Evolutionary conservation across 345 rosid genomes (phyloP).

Genomic region (Hevea brasiliensis): DNA sequence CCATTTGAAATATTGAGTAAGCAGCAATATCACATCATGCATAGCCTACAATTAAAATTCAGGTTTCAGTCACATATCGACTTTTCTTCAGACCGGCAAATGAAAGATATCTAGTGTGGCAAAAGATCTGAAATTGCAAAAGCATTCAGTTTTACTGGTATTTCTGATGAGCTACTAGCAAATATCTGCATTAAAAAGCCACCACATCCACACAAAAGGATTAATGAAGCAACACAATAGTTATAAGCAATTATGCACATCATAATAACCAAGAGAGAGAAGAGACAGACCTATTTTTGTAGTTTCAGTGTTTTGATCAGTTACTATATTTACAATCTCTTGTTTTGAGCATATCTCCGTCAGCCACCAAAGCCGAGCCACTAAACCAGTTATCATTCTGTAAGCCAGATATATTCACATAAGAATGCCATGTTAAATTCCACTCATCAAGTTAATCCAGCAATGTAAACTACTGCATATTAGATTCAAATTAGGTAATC

Average conservation of each 20-base stretch:
- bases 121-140: not conserved
- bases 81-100: not conserved
- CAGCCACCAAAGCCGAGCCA: constrained; percentile 79
- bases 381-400: constrained; percentile 71
- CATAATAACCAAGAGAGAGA: not conserved
- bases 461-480: not conserved
- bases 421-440: constrained; percentile 11
- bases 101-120: not conserved
- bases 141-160: not conserved
- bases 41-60: too few species aligned
- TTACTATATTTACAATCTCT: constrained; percentile 63
- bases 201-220: not conserved
- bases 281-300: constrained; percentile 61
- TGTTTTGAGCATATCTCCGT: constrained; percentile 74
- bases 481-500: not conserved
- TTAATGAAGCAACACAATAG: not conserved
- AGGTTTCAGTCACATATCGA: not conserved
- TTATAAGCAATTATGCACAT: not conserved
- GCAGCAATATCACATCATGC: not conserved
- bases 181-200: not conserved
- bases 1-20: not conserved
- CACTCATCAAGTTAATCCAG: constrained; percentile 2
- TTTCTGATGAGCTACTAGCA: not conserved
- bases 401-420: constrained; percentile 57
- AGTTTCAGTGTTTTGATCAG: constrained; percentile 63